Evolutionary conservation across 2,329 filamentous ascomycete genomes (phyloP), one percentile per base, ranked within the genome.

Genomic region (Aureobasidium sp.): DNA sequence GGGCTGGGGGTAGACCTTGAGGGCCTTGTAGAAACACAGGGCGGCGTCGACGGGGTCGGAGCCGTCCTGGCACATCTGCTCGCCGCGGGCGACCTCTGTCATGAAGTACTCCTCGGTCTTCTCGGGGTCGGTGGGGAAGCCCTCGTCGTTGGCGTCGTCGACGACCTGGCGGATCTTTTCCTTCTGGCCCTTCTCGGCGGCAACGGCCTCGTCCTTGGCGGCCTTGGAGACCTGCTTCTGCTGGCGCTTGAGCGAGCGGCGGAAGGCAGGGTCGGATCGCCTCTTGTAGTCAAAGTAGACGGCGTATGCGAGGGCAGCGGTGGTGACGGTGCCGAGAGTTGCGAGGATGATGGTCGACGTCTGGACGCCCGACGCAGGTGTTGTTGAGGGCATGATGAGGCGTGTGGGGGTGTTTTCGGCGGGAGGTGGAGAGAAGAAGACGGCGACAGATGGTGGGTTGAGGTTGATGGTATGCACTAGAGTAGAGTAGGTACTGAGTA

Each of bases 51-150:
- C 76, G 44, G 82, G 80, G 72, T 87, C 84, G 67, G 84, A 78
- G 68, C 86, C 90, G 76, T 96, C 89, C 70, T 85, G 80, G 72
- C 88, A 90, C 72, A 97, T 82, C 61, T 83, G 78, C 81, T 99
- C 94, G 72, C 94, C 94, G 73, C 85, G 81, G 69, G 91, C 90
- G 66, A 99, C 91, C 78, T 96, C 91, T 74, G 91, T 87, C 85
- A 97, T 96, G 79, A 99, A 99, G 81, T 90, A 99, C 64, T 86
- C 84, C 81, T 99, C 94, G 74, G 90, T 91, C 80, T 96, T 91
- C 75, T 97, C 93, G 39, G 93, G 85, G 70, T 91, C 90, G 47
- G 83, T 81, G 53, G 94, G 94, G 82, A 96, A 97, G 62, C 93
- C 94, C 76, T 96, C 91, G 63, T 89, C 88, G 78, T 91, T 90